Percentiles rank a stretch among this genome's conserved stretches.
Evolutionary conservation across 371 early-diverging fungal species (phyloP).

Genomic region (Apophysomyces ossiformis): DNA sequence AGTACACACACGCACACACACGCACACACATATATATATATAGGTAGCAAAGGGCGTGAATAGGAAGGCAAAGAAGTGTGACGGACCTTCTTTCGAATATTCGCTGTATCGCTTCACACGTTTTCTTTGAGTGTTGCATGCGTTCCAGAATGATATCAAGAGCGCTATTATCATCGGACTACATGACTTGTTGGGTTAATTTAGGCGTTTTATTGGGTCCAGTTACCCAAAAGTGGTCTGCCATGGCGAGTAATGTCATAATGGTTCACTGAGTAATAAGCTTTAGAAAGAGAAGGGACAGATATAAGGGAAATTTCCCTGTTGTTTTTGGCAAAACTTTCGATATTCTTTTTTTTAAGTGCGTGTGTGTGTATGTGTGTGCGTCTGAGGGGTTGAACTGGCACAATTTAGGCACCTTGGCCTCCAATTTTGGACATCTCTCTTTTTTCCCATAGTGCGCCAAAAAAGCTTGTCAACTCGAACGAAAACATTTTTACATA

Average conservation of each 20-base stretch:
- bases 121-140: constrained; percentile 12
- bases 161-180: constrained; percentile 10
- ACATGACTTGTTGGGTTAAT: background rate
- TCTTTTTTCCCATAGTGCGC: too few relatives aligned
- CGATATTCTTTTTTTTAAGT: too few relatives aligned
- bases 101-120: constrained; percentile 10
- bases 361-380: too few relatives aligned
- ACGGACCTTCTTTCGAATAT: constrained; percentile 13
- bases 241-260: constrained; percentile 7
- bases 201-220: background rate
- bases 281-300: background rate
- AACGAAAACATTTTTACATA: too few relatives aligned
- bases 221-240: constrained; percentile 15
- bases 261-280: background rate
- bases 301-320: background rate
- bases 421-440: too few relatives aligned
- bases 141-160: constrained; percentile 7
- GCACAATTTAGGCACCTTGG: too few relatives aligned
- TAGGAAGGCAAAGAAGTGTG: background rate
- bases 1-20: too few relatives aligned
- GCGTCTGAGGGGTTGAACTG: too few relatives aligned
- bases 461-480: too few relatives aligned
- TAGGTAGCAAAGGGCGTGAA: too few relatives aligned
- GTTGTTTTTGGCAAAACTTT: too few relatives aligned
- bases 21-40: too few relatives aligned